Base-by-base conservation (phyloP, 169 alveolate species). In the Plasmodium fragile region DNA sequence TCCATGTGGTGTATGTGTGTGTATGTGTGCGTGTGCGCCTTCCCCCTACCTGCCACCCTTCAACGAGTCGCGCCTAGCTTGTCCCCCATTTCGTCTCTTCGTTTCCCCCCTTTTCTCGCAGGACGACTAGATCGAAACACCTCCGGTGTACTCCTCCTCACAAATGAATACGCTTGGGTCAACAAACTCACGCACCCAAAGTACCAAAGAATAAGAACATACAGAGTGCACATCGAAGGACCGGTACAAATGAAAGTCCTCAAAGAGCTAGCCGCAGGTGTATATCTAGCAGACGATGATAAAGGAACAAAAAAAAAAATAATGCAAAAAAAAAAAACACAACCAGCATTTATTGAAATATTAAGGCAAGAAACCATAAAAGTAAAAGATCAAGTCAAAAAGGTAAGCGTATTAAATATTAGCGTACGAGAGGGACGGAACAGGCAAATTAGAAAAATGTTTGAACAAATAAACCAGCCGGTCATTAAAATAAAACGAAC, bases 341-440 rank as follows among this genome's bases (percentile, higher is more conserved):
- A 80, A 59, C 94, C 94, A 28, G 94, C 94, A 45, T 34, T 90
- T 81, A 90, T 90, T 90, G 94, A 90, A 90, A 81, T 90, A 65
- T 30, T 90, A 45, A 78, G 94, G 71, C 80, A 90, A 80, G 94
- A 90, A 90, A 79, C 43, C 49, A 32, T 90, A 28, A 90, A 80
- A 65, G 41, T 90, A 43, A 55, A 90, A 70, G 91, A 80, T 30
- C 83, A 90, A 65, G 81, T 30, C n/a, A 90, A 90, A 90, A 79
- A 59, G 73, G 53, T 80, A 79, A 80, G 39, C 52, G 83, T 90
- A 32, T 39, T 90, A 80, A 90, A 80, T 69, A 90, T 90, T n/a
- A 90, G 92, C 71, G 71, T 90, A 79, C 81, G 75, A n/a, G 94
- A 90, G 73, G 94, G 94, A 90, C 70, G 94, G 43, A 90, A 90